Evolutionary conservation across 441 rosid genomes (phyloP).

Genomic region (Erodium texanum): DNA sequence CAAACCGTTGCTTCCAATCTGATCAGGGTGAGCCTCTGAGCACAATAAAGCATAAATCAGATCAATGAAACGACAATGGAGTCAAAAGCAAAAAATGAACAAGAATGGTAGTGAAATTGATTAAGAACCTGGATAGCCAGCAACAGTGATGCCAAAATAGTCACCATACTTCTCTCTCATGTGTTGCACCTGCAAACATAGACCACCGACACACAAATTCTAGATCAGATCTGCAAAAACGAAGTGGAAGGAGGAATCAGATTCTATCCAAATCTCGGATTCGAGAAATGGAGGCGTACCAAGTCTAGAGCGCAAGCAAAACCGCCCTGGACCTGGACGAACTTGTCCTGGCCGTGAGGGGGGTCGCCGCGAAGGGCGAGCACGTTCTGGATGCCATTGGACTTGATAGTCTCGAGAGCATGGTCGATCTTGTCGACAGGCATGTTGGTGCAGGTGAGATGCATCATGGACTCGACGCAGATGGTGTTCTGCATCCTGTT

Average conservation of each 20-base stretch:
- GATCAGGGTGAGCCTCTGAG: constrained; percentile 91
- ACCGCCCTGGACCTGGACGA: constrained; percentile 87
- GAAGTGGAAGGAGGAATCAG: not conserved
- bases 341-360: constrained; percentile 93
- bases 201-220: constrained; percentile 2
- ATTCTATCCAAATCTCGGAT: not conserved
- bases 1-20: constrained; percentile 54
- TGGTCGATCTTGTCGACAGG: constrained; percentile 88
- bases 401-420: constrained; percentile 67
- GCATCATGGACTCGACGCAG: constrained; percentile 99
- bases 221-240: constrained; percentile 11
- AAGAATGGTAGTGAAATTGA: no score
- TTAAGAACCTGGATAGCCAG: constrained; percentile 85
- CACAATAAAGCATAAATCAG: constrained; percentile 1
- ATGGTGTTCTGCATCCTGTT: constrained; percentile 88
- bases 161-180: constrained; percentile 61
- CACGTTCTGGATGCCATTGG: constrained; percentile 91
- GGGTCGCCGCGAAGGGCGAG: constrained; percentile 97
- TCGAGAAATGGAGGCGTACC: constrained; percentile 23
- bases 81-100: not conserved
- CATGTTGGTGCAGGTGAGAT: constrained; percentile 96
- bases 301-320: constrained; percentile 93
- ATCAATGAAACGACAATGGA: not conserved
- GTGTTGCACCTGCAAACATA: constrained; percentile 53
- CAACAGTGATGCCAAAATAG: constrained; percentile 92